A percentile compares a stretch with the other conserved stretches of the same genome.
Evolutionary conservation across 805 yeast species (phyloP).

Genomic region (Nakazawaea anatomiae): DNA sequence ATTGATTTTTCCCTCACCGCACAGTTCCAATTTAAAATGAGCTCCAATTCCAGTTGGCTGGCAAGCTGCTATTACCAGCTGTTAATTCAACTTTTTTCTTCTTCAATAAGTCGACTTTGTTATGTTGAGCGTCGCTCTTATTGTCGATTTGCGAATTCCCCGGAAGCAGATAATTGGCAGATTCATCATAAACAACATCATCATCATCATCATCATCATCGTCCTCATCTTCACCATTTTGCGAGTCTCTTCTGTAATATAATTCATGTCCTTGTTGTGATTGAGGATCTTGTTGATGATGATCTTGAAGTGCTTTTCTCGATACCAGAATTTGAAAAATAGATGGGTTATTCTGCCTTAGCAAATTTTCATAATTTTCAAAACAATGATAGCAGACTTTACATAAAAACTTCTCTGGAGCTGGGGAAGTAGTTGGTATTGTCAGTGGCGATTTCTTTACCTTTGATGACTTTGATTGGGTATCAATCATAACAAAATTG

Average conservation of each 20-base stretch:
- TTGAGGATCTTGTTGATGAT: neutral
- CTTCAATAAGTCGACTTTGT: neutral
- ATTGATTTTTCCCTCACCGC: too few species aligned
- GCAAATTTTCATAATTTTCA: slow-evolving; percentile 26
- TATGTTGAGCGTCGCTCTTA: neutral
- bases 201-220: slow-evolving; percentile 3
- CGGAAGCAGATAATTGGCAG: too few species aligned
- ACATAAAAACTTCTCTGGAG: slow-evolving; percentile 22
- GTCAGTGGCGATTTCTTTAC: slow-evolving; percentile 3
- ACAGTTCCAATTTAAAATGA: slow-evolving; percentile 19
- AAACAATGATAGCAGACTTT: slow-evolving; percentile 29
- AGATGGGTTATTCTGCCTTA: slow-evolving; percentile 12
- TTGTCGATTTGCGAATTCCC: neutral
- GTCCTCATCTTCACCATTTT: neutral
- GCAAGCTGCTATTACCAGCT: slow-evolving; percentile 13
- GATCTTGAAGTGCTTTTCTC: neutral
- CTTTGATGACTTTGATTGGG: slow-evolving; percentile 7
- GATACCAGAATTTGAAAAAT: neutral
- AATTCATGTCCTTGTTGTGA: neutral
- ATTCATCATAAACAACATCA: slow-evolving; percentile 1
- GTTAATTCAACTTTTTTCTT: neutral
- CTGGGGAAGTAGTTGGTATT: neutral
- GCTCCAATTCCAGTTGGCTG: slow-evolving; percentile 35
- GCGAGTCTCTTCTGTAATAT: neutral
- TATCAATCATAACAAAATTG: slow-evolving; percentile 26